Evolutionary conservation across 768 basidiomycete species (phyloP).

Genomic region (Suillus bovinus): DNA sequence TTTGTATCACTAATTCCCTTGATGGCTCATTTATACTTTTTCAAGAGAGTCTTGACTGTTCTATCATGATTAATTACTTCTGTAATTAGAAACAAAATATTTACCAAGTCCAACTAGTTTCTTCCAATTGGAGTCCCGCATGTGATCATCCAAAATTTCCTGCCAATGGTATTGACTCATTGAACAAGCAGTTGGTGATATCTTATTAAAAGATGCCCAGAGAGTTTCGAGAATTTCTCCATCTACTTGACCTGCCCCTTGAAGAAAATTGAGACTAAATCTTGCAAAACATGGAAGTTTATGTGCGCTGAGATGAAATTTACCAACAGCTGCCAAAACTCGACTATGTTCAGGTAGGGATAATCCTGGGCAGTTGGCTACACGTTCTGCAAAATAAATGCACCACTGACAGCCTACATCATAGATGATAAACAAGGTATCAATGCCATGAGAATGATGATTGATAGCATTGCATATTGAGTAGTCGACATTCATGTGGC

Average conservation of each 20-base stretch:
- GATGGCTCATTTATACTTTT: background rate
- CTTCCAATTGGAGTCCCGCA: conserved; percentile 36
- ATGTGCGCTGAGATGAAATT: conserved; percentile 35
- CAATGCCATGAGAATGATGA: conserved; percentile 9
- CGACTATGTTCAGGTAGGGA: conserved; percentile 6
- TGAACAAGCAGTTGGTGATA: conserved; percentile 20
- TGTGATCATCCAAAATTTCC: conserved; percentile 33
- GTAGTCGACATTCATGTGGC: conserved; percentile 32
- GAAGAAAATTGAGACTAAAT: conserved; percentile 28
- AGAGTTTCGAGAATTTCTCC: conserved; percentile 37
- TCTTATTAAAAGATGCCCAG: conserved; percentile 32
- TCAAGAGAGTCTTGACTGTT: conserved; percentile 6
- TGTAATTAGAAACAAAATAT: background rate
- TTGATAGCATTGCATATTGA: conserved; percentile 23
- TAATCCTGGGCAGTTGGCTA: background rate
- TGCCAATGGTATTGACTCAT: conserved; percentile 24
- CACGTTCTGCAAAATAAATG: conserved; percentile 16
- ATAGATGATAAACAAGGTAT: conserved; percentile 23
- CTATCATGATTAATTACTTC: background rate
- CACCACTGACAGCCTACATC: conserved; percentile 32
- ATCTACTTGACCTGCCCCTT: conserved; percentile 29
- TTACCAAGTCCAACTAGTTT: conserved; percentile 29
- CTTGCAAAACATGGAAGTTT: conserved; percentile 24
- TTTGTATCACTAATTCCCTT: background rate
- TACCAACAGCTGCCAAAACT: conserved; percentile 20